These are phyloP conservation scores for Vitis cinerea DNA, from an alignment of 164 flowering plant genomes.

Conservation along the genomic window DNA sequence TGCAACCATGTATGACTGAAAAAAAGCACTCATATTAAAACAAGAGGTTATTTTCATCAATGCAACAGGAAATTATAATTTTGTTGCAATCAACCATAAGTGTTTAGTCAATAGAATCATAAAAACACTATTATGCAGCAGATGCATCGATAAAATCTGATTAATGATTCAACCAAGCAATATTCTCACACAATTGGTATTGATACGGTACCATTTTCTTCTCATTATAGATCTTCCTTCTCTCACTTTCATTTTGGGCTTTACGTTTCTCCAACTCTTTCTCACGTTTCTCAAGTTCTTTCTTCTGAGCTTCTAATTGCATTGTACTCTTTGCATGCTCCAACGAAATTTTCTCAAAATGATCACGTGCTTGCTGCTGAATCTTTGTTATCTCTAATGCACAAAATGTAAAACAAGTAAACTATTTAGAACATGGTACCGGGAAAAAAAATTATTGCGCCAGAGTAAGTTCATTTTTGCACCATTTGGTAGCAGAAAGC, in stretches of 20 bases:
- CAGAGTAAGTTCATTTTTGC: no score
- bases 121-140: background rate
- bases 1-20: no score
- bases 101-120: background rate
- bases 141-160: background rate
- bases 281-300: slow-evolving; percentile 38
- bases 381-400: slow-evolving; percentile 48
- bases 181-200: background rate
- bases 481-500: no score
- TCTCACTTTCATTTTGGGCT: slow-evolving; percentile 60
- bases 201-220: slow-evolving; percentile 45
- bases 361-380: slow-evolving; percentile 37
- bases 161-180: no score
- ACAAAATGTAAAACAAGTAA: slow-evolving; percentile 7
- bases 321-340: slow-evolving; percentile 51
- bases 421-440: background rate
- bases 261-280: slow-evolving; percentile 49
- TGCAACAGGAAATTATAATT: no score
- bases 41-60: no score
- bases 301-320: slow-evolving; percentile 43
- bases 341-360: slow-evolving; percentile 31
- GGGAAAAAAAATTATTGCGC: background rate
- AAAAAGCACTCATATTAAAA: no score
- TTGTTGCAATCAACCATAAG: no score
- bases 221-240: slow-evolving; percentile 46